Percentiles rank a stretch among this genome's conserved stretches.
These are phyloP conservation scores for Euryodendron excelsum DNA, from an alignment of 148 eudicot species.

Conservation along the genomic window DNA sequence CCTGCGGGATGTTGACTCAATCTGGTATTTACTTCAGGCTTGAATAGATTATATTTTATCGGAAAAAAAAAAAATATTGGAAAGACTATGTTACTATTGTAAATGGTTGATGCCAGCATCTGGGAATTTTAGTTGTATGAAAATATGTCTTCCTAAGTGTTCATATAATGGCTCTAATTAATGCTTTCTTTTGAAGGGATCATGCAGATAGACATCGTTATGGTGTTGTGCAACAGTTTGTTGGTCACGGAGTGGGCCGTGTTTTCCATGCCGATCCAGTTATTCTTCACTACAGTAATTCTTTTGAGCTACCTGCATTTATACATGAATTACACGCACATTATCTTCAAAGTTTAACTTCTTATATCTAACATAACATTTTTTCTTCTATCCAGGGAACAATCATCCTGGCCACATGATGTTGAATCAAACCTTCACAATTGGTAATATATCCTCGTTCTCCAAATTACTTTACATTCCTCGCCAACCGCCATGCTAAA, in stretches of 20 bases:
- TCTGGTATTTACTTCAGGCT: neutral
- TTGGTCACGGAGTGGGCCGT: constrained; percentile 95
- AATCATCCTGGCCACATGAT: constrained; percentile 75
- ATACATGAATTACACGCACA: neutral
- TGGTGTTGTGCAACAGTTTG: constrained; percentile 90
- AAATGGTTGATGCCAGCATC: neutral
- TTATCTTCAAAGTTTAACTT: neutral
- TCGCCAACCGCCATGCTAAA: neutral
- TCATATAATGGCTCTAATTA: constrained; percentile 3
- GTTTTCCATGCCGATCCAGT: constrained; percentile 94
- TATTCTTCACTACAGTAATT: constrained; percentile 71
- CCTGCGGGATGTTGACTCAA: neutral
- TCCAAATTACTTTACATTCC: neutral
- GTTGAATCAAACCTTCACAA: constrained; percentile 91
- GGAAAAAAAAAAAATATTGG: too few relatives aligned
- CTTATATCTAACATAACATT: constrained; percentile 6
- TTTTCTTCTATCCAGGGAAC: constrained; percentile 54
- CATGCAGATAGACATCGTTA: constrained; percentile 78
- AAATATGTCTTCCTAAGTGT: neutral
- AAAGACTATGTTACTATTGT: neutral
- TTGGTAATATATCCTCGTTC: constrained; percentile 52
- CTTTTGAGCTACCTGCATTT: constrained; percentile 17
- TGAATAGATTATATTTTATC: too few relatives aligned
- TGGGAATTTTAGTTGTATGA: neutral
- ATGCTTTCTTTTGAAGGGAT: constrained; percentile 47